Base-by-base conservation (phyloP, 2,329 filamentous ascomycete species). In the Xylaria sp. region DNA sequence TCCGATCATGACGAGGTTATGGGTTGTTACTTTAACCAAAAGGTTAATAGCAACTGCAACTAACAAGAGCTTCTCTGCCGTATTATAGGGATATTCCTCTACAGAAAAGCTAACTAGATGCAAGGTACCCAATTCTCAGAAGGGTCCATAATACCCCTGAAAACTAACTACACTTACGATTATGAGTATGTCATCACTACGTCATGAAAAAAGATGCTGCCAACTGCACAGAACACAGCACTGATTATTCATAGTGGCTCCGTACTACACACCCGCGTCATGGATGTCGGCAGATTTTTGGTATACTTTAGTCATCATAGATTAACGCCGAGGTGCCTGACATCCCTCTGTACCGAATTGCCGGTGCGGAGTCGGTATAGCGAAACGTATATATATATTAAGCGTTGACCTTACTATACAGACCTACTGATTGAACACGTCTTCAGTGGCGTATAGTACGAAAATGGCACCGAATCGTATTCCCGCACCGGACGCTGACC, bases 381-480 rank as follows among this genome's bases (percentile, higher is more conserved):
- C 2, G 9, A 40, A 18, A n/a, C 4, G 27, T 9, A n/a, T 51
- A 51, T 10, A 18, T 32, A 21, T 40, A 32, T 40, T 9, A 27
- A 37, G 9, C 1, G 48, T 21, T 2, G 21, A 27, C 9, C 23
- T 16, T 51, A 18, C 51, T 35, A 18, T 44, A 44, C 40, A 6
- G 16, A n/a, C 40, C 18, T 44, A 13, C 40, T 42, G 16, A 18
- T 44, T 16, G 6, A 44, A 8, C 16, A 44, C 13, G 18, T 18
- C 18, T 3, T 18, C n/a, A 8, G 16, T 40, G 21, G 10, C 16
- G 1, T 5, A 47, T 47, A 18, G 8, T n/a, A 16, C 44, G 25
- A 58, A 5, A 5, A 70, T 70, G 65, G 32, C 55, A n/a, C 50
- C 60, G 13, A 61, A 51, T 48, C 60, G 65, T 21, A 29, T 59